Conservation (phyloP, 352 stramenopile species). For the Phytophthora pseudosyringae region DNA sequence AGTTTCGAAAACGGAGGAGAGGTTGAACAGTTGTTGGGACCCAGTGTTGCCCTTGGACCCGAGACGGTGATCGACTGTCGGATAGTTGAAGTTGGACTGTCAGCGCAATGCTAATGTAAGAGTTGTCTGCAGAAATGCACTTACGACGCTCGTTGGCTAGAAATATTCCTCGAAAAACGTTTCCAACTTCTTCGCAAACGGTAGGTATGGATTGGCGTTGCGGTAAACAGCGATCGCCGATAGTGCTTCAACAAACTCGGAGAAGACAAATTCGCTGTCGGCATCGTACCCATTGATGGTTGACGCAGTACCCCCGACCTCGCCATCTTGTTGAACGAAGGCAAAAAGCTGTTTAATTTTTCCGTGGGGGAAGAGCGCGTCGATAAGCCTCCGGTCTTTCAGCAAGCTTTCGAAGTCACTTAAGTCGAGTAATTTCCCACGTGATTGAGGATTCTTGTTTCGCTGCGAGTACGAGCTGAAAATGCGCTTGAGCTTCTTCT, state of each 20-base stretch:
- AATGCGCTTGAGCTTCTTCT: constrained; percentile 80
- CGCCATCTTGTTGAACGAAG: constrained; percentile 80
- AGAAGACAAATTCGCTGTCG: constrained; percentile 82
- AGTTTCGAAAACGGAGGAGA: constrained; percentile 86
- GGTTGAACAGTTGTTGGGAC: constrained; percentile 62
- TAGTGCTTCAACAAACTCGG: constrained; percentile 79
- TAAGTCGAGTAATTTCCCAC: constrained; percentile 77
- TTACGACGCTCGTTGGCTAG: constrained; percentile 19
- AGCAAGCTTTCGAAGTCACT: constrained; percentile 74
- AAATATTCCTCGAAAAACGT: constrained; percentile 83
- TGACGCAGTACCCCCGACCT: constrained; percentile 44
- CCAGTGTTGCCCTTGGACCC: constrained; percentile 49
- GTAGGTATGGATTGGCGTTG: constrained; percentile 81
- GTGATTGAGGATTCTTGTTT: constrained; percentile 75
- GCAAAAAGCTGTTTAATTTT: constrained; percentile 82
- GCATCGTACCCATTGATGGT: constrained; percentile 57
- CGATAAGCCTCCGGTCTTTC: constrained; percentile 73
- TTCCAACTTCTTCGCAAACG: constrained; percentile 79
- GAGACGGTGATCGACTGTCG: constrained; percentile 83
- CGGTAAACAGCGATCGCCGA: constrained; percentile 74
- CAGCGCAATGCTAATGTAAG: constrained; percentile 41
- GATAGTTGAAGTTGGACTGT: constrained; percentile 81
- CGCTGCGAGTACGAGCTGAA: constrained; percentile 77
- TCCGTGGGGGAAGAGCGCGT: constrained; percentile 74
- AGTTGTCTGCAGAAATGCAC: background rate